Evolutionary conservation across 2,329 filamentous ascomycete genomes (phyloP), one percentile per base, ranked within the genome.

Genomic region (Aspergillus versicolor): DNA sequence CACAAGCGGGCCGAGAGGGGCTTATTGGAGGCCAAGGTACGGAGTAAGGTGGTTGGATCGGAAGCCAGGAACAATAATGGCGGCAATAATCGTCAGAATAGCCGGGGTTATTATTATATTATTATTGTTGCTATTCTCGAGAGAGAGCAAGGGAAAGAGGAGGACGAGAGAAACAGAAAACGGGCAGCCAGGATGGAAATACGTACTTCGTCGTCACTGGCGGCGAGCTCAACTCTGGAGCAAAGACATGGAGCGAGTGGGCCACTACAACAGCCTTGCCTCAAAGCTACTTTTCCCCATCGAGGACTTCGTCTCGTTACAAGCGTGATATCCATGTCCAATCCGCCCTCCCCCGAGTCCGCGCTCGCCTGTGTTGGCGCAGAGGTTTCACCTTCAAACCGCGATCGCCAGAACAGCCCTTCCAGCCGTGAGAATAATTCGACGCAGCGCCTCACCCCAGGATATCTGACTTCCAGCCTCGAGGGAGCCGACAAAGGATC

Each of bases 1-100:
- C 57, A 57, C 55, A 63, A 37, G 59, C 61, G 62, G 61, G 60
- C 58, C 61, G 63, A 60, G 63, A 61, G 62, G 61, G 59, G 56
- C 54, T 57, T 54, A 47, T 50, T 59, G 57, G 62, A 61, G 49
- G 58, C 58, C 50, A 48, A 61, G 27, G 27, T 27, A 27, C 24
- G 24, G 24, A 27, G 24, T 30, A 30, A 30, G 58, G 55, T 58
- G 56, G 40, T 47, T 61, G 58, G 46, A 57, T 49, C 41, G 50
- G 44, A 42, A 55, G 42, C 46, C 30, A 52, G 54, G 22, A 56
- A 54, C 52, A 50, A 58, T 54, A 56, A 56, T 55, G 51, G 37
- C 37, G 44, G 41, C 42, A 51, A 45, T 56, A 46, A 27, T 50
- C 37, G 46, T 49, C 22, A 27, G 30, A 45, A 45, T 52, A 45